A percentile compares a stretch with the other conserved stretches of the same genome.
Evolutionary conservation across 2,329 filamentous ascomycete genomes (phyloP).

Genomic region (Aspergillus aculeatus): DNA sequence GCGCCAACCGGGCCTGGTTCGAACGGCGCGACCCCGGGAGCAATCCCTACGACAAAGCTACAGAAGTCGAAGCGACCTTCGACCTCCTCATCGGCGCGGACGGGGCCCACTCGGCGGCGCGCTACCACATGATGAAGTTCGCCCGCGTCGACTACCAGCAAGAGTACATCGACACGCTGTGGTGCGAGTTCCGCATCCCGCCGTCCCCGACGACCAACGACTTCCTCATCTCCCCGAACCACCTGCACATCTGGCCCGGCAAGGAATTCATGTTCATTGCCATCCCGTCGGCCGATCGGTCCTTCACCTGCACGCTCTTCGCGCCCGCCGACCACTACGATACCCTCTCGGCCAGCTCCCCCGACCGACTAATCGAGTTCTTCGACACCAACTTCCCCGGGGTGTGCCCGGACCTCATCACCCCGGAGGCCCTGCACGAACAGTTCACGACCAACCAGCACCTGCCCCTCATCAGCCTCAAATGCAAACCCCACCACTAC

Average conservation of each 20-base stretch:
- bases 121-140: conserved; percentile 96
- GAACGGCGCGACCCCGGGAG: conserved; percentile 53
- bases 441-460: conserved; percentile 84
- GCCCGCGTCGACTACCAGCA: conserved; percentile 87
- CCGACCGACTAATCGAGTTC: conserved; percentile 72
- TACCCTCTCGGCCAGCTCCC: conserved; percentile 60
- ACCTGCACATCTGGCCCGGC: conserved; percentile 96
- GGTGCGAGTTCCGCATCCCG: conserved; percentile 90
- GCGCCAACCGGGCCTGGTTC: conserved; percentile 78
- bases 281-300: conserved; percentile 81
- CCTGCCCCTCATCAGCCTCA: conserved; percentile 88
- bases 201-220: conserved; percentile 48
- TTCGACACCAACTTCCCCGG: conserved; percentile 87
- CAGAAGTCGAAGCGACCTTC: conserved; percentile 80
- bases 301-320: conserved; percentile 94
- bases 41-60: conserved; percentile 46
- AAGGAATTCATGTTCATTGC: conserved; percentile 98
- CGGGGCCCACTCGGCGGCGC: conserved; percentile 85
- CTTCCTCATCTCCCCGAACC: conserved; percentile 84
- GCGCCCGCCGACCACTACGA: conserved; percentile 70
- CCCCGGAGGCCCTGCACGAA: conserved; percentile 63
- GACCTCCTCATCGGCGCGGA: conserved; percentile 94
- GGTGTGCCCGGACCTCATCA: conserved; percentile 61
- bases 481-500: conserved; percentile 86
- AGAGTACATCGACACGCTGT: conserved; percentile 92